These are phyloP conservation scores for Fagus crenata DNA, from an alignment of 306 rosid species.

Conservation along the genomic window DNA sequence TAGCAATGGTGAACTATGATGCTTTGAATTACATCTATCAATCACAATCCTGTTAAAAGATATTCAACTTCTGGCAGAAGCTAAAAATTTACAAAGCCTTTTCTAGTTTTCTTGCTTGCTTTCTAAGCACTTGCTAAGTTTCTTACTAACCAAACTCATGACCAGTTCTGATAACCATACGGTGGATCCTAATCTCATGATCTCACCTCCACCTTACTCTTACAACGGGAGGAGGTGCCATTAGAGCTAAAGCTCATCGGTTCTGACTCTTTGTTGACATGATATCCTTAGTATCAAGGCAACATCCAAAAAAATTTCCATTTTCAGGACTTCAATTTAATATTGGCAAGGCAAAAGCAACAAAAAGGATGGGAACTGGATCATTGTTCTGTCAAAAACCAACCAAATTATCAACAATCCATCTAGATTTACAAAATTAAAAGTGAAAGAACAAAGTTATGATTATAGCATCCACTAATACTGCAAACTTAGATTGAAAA, in stretches of 20 bases:
- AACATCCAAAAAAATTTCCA: not conserved
- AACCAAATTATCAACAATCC: not conserved
- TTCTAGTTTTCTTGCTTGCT: not conserved
- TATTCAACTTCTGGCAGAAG: not conserved
- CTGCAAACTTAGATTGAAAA: constrained; percentile 18
- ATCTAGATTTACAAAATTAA: not conserved
- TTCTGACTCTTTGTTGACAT: not conserved
- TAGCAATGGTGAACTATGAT: not conserved
- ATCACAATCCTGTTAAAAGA: not conserved
- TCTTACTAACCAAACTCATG: not conserved
- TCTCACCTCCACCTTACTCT: too few species aligned
- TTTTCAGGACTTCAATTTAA: not conserved
- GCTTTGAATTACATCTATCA: not conserved
- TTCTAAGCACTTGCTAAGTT: not conserved
- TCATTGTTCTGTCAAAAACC: not conserved
- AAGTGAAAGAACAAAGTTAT: constrained; percentile 12
- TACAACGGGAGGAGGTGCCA: too few species aligned
- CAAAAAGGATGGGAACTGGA: not conserved
- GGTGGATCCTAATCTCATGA: too few species aligned
- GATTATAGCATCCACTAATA: constrained; percentile 6
- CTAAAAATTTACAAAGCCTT: not conserved
- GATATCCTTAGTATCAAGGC: not conserved
- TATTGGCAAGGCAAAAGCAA: not conserved
- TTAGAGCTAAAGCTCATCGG: too few species aligned
- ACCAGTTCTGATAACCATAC: not conserved